Conservation (phyloP, 2,329 filamentous ascomycete genomes). For the Magnaporthiopsis incrustans region DNA sequence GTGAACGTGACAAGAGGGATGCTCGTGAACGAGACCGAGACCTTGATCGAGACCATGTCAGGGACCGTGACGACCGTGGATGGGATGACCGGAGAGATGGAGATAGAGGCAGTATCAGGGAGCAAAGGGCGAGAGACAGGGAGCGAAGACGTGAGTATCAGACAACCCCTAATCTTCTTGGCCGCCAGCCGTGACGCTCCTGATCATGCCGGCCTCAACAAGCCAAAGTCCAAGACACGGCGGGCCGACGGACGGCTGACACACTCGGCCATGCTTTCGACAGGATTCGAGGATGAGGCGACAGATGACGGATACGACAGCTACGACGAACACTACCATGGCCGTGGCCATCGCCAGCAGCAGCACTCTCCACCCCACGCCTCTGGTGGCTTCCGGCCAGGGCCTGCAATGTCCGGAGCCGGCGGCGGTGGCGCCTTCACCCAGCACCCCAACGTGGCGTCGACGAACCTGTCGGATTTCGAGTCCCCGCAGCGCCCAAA, state of each 20-base stretch:
- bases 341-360: slow-evolving; percentile 8
- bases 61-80: slow-evolving; percentile 3
- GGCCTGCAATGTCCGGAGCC: slow-evolving; percentile 3
- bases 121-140: slow-evolving; percentile 27
- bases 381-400: slow-evolving; percentile 39
- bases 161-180: slow-evolving; percentile 12
- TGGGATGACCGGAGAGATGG: neutral
- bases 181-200: neutral
- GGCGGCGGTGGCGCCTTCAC: slow-evolving; percentile 22
- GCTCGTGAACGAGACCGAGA: slow-evolving; percentile 15
- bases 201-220: neutral
- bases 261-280: neutral
- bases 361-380: slow-evolving; percentile 40
- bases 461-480: slow-evolving; percentile 26
- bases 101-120: slow-evolving; percentile 6
- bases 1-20: neutral
- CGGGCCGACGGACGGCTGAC: neutral
- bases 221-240: neutral
- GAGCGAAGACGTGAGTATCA: slow-evolving; percentile 23
- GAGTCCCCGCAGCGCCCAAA: slow-evolving; percentile 16
- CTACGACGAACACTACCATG: slow-evolving; percentile 24
- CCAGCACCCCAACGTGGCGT: slow-evolving; percentile 28
- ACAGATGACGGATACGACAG: slow-evolving; percentile 27
- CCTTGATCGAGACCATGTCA: slow-evolving; percentile 20
- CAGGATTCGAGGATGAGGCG: slow-evolving; percentile 29